Base-by-base conservation (phyloP, 1,284 basidiomycete species). In the Leccinum fallax region DNA sequence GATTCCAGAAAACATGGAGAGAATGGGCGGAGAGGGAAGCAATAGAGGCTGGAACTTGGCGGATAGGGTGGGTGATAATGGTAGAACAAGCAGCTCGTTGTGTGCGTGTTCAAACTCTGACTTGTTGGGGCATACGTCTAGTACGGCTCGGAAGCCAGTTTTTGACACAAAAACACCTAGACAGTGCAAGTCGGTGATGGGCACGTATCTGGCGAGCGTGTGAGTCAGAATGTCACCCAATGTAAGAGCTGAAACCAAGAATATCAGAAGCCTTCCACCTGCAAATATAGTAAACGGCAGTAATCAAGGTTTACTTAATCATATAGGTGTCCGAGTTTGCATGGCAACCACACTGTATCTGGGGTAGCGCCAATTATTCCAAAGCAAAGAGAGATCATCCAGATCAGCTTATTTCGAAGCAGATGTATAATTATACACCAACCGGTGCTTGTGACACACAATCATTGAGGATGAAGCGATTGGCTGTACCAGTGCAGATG, bases 1-100 rank as follows among this genome's bases (percentile, higher is more conserved):
- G 6, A 66, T 63, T n/a, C 65, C 65, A 36, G 54, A 56, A 60
- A 46, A 53, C 59, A 62, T 61, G 34, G 6, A n/a, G 10, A 21
- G 19, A 46, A 21, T 48, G 19, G 6, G 19, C 19, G 19, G 43
- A 21, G 19, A 48, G 43, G 43, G 19, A 13, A 21, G 28, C 13
- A 24, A 51, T 15, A 9, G 15, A 26, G 48, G 24, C 24, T 26
- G 48, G 24, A 51, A 51, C 24, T 24, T 51, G 15, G 48, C 8
- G 21, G 24, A 26, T 24, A 24, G 48, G 24, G 9, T 15, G 24
- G 24, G 7, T 51, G 15, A 51, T 24, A 5, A 16, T 26, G 15
- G 24, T 49, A 26, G 48, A 26, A 16, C 19, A 48, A 48, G 19
- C 48, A 26, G 48, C 8, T 26, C 5, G 48, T 51, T 9, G 48